Evolutionary conservation across 805 yeast genomes (phyloP).

Genomic region (Kluyveromyces wickerhamii): DNA sequence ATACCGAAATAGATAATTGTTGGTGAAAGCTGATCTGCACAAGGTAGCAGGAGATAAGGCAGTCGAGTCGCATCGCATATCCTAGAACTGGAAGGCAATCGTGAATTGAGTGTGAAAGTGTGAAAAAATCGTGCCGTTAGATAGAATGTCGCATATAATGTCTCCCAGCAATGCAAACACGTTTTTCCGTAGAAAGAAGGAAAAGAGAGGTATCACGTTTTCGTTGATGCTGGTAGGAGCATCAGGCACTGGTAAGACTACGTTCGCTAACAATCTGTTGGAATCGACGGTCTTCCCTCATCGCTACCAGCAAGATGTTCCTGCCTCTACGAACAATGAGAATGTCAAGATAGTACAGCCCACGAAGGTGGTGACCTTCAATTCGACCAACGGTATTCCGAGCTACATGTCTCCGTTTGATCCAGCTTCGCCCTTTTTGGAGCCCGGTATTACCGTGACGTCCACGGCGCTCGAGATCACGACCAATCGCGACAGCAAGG

Average conservation of each 20-base stretch:
- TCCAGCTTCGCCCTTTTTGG: constrained; percentile 50
- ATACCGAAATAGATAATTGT: too few relatives aligned
- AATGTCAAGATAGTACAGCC: constrained; percentile 24
- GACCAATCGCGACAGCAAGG: constrained; percentile 10
- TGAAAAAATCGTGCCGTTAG: too few relatives aligned
- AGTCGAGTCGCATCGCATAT: too few relatives aligned
- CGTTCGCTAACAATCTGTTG: constrained; percentile 61
- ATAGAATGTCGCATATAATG: too few relatives aligned
- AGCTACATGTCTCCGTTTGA: constrained; percentile 54
- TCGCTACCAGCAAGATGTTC: constrained; percentile 38
- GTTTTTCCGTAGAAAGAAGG: constrained; percentile 48
- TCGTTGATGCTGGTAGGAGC: constrained; percentile 67
- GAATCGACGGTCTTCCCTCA: constrained; percentile 57
- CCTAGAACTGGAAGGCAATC: too few relatives aligned
- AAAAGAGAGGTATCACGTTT: constrained; percentile 65
- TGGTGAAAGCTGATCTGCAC: too few relatives aligned
- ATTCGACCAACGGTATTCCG: constrained; percentile 54
- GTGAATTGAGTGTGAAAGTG: too few relatives aligned
- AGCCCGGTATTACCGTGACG: constrained; percentile 71
- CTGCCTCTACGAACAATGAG: constrained; percentile 14
- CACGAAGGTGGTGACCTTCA: constrained; percentile 41
- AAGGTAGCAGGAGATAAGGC: too few relatives aligned
- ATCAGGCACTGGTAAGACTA: constrained; percentile 70
- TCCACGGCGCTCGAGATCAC: constrained; percentile 28
- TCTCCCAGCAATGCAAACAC: too few relatives aligned